Percentiles rank a stretch among this genome's conserved stretches.
Evolutionary conservation across 1,284 basidiomycete species (phyloP).

Genomic region (Trichosporon inkin): DNA sequence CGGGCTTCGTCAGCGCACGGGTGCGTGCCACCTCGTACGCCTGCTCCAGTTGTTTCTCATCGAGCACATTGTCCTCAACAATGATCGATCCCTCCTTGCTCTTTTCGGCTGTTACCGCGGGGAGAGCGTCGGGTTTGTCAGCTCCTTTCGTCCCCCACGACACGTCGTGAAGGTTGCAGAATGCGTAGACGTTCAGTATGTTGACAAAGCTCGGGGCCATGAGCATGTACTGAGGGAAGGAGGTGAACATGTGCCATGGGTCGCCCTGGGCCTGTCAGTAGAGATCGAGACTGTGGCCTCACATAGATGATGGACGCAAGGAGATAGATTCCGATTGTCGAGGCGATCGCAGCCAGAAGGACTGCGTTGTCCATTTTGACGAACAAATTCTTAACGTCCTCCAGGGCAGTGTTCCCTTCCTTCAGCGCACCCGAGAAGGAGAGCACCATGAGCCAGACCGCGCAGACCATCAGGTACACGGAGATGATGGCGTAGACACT

Average conservation of each 20-base stretch:
- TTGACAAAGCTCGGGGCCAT: constrained; percentile 89
- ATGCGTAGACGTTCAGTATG: constrained; percentile 91
- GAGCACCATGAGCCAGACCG: constrained; percentile 72
- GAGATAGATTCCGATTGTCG: constrained; percentile 84
- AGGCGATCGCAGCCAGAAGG: constrained; percentile 78
- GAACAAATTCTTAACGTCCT: constrained; percentile 63
- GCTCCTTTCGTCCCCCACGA: constrained; percentile 52
- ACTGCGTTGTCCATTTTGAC: constrained; percentile 68
- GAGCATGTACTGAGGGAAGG: constrained; percentile 86
- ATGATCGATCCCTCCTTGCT: constrained; percentile 59
- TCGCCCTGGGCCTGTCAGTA: constrained; percentile 61
- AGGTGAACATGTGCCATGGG: constrained; percentile 98
- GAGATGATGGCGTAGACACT: constrained; percentile 76
- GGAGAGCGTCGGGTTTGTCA: constrained; percentile 91
- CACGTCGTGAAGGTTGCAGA: constrained; percentile 90
- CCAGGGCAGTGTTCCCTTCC: constrained; percentile 37
- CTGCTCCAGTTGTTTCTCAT: constrained; percentile 77
- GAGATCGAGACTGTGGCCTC: constrained; percentile 43
- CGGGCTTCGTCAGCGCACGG: constrained; percentile 79
- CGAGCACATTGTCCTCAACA: constrained; percentile 61
- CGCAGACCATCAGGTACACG: constrained; percentile 76
- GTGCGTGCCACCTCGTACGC: constrained; percentile 90
- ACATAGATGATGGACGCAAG: constrained; percentile 85
- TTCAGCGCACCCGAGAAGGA: constrained; percentile 65
- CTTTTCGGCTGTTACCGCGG: constrained; percentile 80